Percentiles rank a stretch among this genome's conserved stretches.
Conservation (phyloP, 1,284 basidiomycete genomes). For the Ganoderma boninense region DNA sequence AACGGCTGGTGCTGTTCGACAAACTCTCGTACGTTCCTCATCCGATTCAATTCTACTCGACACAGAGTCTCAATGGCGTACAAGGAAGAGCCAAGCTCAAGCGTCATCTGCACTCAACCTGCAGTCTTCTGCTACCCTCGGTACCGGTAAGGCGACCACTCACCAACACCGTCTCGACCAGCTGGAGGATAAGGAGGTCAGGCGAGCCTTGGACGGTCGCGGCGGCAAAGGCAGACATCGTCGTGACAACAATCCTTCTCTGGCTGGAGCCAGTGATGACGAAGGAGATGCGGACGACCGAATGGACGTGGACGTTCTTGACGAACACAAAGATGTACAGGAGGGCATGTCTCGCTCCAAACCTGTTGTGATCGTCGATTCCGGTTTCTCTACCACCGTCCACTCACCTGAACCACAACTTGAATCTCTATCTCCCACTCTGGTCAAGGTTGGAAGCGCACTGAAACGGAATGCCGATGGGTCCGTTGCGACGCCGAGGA, state of each 20-base stretch:
- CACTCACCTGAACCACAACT: conserved; percentile 16
- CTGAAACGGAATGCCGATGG: conserved; percentile 69
- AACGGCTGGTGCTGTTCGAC: conserved; percentile 74
- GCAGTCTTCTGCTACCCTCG: conserved; percentile 82
- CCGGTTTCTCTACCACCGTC: conserved; percentile 36
- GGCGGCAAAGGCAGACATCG: conserved; percentile 50
- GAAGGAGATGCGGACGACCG: conserved; percentile 25
- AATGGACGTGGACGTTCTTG: conserved; percentile 23
- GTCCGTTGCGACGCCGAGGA: conserved; percentile 54
- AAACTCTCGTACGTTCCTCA: conserved; percentile 74
- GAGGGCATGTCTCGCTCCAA: conserved; percentile 35
- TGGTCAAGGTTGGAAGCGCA: conserved; percentile 60
- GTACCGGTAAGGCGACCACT: conserved; percentile 69
- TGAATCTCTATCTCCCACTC: not conserved
- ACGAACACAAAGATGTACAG: conserved; percentile 19
- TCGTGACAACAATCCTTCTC: conserved; percentile 43
- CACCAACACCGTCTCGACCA: conserved; percentile 67
- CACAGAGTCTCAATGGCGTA: conserved; percentile 30
- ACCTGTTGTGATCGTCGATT: conserved; percentile 41
- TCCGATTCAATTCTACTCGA: conserved; percentile 11
- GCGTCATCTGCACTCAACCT: conserved; percentile 64
- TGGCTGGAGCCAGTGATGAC: conserved; percentile 45
- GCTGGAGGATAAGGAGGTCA: conserved; percentile 67
- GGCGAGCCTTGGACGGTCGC: conserved; percentile 57
- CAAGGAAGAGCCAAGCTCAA: conserved; percentile 78